Evolutionary conservation across 108 stramenopile species (phyloP).

Genomic region (Aurantiochytrium sp.): DNA sequence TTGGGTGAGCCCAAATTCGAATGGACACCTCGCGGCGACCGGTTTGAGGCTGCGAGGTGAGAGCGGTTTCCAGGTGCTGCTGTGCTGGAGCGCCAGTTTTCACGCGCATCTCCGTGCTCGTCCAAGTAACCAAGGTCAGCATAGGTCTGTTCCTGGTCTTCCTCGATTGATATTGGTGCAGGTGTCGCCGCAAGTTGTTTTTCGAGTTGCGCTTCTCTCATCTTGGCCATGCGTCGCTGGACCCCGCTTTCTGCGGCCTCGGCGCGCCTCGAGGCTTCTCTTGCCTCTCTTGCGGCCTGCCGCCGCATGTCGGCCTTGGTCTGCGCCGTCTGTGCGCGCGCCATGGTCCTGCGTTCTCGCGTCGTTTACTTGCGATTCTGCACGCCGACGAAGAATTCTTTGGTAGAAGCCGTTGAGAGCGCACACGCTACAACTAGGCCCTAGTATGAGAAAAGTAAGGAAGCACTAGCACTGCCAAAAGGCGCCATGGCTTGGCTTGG

Average conservation of each 20-base stretch:
- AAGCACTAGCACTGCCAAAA: no score
- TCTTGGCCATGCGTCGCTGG: background rate
- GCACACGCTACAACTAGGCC: no score
- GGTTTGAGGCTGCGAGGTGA: no score
- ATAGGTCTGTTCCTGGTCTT: no score
- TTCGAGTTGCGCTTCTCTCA: background rate
- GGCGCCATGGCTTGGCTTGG: no score
- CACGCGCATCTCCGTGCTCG: no score
- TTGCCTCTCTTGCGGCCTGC: background rate
- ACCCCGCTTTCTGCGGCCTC: background rate
- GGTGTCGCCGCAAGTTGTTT: background rate
- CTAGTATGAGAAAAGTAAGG: no score
- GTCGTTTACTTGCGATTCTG: background rate
- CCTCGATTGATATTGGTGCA: no score
- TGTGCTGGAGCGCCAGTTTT: no score
- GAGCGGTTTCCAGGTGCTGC: no score
- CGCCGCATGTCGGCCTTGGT: background rate
- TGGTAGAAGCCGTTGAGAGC: no score
- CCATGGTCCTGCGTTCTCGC: background rate
- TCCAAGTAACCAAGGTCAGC: no score
- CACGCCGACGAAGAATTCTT: background rate
- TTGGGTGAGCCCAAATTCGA: background rate
- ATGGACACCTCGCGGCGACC: background rate
- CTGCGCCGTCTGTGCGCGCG: background rate
- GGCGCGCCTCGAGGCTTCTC: background rate